Base-by-base conservation (phyloP, 2,329 filamentous ascomycete genomes). In the Chrysosporium keratinophilum region DNA sequence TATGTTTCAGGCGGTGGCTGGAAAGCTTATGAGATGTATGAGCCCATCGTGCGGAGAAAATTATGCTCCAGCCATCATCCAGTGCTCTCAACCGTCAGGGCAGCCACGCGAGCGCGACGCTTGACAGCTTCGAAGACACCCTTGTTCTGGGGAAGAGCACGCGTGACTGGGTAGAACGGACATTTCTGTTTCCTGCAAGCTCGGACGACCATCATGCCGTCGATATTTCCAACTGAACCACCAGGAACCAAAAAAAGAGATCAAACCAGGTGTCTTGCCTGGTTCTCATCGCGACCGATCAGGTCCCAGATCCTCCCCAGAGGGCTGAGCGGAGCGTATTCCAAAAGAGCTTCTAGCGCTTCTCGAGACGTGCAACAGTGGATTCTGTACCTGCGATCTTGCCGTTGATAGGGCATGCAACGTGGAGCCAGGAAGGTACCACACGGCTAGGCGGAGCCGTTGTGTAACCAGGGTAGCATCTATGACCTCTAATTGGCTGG, bases 351-450 rank as follows among this genome's bases (percentile, higher is more conserved):
- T 51, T 51, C 49, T 51, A 43, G 39, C 39, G 49, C 15, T 40
- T 35, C 44, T 51, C 49, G 34, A 51, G 49, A 51, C 39, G 49
- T 51, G 40, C 49, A 28, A 51, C 40, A 23, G 37, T 42, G 41
- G 49, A 28, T 17, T 51, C 40, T 31, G 12, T n/a, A 9, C 12
- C 28, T 35, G 31, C 40, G 31, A 44, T 37, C 40, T 23, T 35
- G 39, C 28, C 41, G 40, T n/a, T 51, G 49, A 51, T 51, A 51
- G 49, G 49, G 49, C 49, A 15, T n/a, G 49, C 40, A 35, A 23
- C 39, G 33, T 51, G 49, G 49, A 51, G 15, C 49, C 39, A 28
- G 23, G 15, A 41, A 44, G 31, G 40, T n/a, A 28, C 37, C 47
- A 50, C 49, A 50, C 37, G 48, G 48, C 48, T 34, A 34, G 20